Conservation (phyloP, 257 asterid species). For the Solanum acaule region DNA sequence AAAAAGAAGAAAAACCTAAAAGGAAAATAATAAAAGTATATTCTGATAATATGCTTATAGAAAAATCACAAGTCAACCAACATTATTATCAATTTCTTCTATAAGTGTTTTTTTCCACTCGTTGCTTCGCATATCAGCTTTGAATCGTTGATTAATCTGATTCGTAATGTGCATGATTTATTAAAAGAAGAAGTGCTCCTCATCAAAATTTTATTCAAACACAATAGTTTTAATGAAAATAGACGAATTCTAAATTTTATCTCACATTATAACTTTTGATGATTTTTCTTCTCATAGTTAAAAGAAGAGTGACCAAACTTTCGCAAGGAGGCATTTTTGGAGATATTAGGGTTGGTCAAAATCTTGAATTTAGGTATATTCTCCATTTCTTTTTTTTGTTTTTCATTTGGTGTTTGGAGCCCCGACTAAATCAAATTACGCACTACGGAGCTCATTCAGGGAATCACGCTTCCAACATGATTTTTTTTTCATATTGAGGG, state of each 20-base stretch:
- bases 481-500: no score
- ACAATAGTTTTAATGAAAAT: no score
- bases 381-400: no score
- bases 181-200: no score
- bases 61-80: not conserved
- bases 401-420: accelerated
- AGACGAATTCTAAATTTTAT: no score
- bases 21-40: not conserved
- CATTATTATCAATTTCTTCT: not conserved
- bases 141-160: no score
- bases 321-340: not conserved
- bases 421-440: accelerated
- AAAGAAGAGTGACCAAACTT: not conserved
- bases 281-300: not conserved
- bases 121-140: not conserved
- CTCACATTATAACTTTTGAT: no score
- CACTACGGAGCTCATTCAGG: accelerated
- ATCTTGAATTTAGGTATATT: not conserved
- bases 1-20: no score
- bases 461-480: no score
- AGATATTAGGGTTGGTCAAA: not conserved
- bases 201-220: no score
- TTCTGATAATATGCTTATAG: not conserved
- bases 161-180: no score
- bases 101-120: not conserved